Percentiles rank a stretch among this genome's conserved stretches.
Conservation (phyloP, 805 yeast genomes). For the Kregervanrija fluxuum region DNA sequence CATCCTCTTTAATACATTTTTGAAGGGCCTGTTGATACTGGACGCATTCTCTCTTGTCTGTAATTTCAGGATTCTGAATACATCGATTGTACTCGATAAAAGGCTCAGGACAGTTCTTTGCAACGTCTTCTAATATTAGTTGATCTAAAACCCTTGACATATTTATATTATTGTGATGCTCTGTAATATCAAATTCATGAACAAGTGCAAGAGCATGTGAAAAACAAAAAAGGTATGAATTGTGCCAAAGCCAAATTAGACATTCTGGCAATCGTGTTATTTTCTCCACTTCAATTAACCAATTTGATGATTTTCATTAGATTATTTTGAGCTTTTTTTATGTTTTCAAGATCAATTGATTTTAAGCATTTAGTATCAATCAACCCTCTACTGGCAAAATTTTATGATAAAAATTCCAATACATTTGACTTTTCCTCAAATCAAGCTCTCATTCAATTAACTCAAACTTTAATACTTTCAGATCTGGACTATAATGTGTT, state of each 20-base stretch:
- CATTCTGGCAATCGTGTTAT: background rate
- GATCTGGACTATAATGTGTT: slow-evolving; percentile 13
- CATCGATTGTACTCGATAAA: slow-evolving; percentile 72
- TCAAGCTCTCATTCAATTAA: slow-evolving; percentile 16
- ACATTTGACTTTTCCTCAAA: slow-evolving; percentile 19
- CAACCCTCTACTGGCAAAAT: slow-evolving; percentile 14
- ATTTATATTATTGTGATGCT: background rate
- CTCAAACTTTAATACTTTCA: slow-evolving; percentile 12
- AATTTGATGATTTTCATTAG: no score
- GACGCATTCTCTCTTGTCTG: slow-evolving; percentile 43
- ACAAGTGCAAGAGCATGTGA: no score
- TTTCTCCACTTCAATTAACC: no score
- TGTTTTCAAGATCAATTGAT: slow-evolving; percentile 4
- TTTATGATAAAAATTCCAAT: slow-evolving; percentile 3
- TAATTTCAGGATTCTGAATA: slow-evolving; percentile 44
- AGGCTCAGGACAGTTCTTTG: slow-evolving; percentile 66
- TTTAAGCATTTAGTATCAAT: background rate
- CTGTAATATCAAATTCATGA: no score
- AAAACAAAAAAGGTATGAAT: no score
- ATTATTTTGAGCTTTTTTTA: background rate
- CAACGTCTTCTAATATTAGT: slow-evolving; percentile 70
- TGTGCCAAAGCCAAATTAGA: background rate
- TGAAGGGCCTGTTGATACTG: slow-evolving; percentile 52
- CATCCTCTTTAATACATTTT: slow-evolving; percentile 52
- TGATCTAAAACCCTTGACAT: slow-evolving; percentile 58